A percentile compares a stretch with the other conserved stretches of the same genome.
phyloP scores from a whole-genome alignment of 306 rosid species.

The Pueraria montana region DNA sequence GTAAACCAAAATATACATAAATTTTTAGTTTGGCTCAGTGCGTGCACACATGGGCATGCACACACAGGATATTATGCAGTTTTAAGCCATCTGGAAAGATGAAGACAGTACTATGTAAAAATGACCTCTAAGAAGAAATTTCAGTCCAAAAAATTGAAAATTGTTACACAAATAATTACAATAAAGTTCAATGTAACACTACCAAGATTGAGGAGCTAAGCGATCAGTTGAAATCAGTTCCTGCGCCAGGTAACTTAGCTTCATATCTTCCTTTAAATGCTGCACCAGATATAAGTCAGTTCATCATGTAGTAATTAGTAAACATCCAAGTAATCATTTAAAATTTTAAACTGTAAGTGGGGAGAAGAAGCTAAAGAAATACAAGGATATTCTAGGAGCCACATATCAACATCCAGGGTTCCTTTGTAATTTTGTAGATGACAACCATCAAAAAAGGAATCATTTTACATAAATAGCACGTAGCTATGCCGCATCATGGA shows the following conservation, averaged over 20 bases:
- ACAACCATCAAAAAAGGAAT: conserved; percentile 28
- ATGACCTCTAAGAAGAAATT: conserved; percentile 13
- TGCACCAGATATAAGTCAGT: conserved; percentile 55
- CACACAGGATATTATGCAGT: background rate
- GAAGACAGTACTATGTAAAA: conserved; percentile 6
- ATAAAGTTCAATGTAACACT: conserved; percentile 59
- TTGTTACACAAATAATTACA: conserved; percentile 14
- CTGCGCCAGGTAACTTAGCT: conserved; percentile 91
- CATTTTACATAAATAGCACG: conserved; percentile 15
- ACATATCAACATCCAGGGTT: background rate
- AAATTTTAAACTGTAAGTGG: conserved; percentile 27
- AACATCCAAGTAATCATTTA: conserved; percentile 30
- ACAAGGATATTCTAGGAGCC: conserved; percentile 27
- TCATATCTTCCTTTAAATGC: conserved; percentile 99
- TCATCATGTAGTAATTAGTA: conserved; percentile 40
- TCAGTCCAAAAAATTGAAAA: conserved; percentile 19
- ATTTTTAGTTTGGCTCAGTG: background rate
- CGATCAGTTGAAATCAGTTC: conserved; percentile 95
- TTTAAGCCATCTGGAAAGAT: conserved; percentile 11
- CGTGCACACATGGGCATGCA: background rate
- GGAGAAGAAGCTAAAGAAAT: conserved; percentile 34
- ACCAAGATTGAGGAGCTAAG: conserved; percentile 97
- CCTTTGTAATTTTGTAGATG: conserved; percentile 15
- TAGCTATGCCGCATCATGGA: background rate
- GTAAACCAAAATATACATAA: conserved; percentile 12